Base-by-base conservation (phyloP, 495 filamentous ascomycete species). In the Cladorrhinum samala region DNA sequence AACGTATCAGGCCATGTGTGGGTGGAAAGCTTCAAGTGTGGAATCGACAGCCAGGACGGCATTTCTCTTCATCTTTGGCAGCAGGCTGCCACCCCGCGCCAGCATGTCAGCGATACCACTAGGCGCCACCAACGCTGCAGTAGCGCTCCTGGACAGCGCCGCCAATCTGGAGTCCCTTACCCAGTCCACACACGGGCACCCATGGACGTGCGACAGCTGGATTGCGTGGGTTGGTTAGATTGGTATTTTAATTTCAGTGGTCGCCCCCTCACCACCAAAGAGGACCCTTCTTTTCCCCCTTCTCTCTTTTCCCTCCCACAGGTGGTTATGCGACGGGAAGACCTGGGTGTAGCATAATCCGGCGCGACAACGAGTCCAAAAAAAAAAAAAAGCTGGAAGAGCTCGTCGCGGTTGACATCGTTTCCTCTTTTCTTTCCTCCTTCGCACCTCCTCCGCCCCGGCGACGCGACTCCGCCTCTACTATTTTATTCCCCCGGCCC, bases 211-310 rank as follows among this genome's bases (percentile, higher is more conserved):
- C 45, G 24, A 23, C 27, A 23, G 44, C 50, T 16, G 50, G 27
- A n/a, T n/a, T n/a, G 17, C 21, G 17, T 38, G 18, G 42, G 38
- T 40, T 39, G 50, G 25, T 33, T 47, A 23, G 36, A 51, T 47
- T 51, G 37, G 52, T 57, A 57, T 42, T 58, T 58, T 58, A 58
- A 50, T 58, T 58, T 54, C 46, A 40, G 16, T 51, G 42, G 8
- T 30, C 38, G 21, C 47, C 55, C 55, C 56, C 50, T 58, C 56
- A 58, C 51, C 51, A 54, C 56, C 56, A 54, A 58, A 46, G 40
- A 42, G 47, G 46, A 40, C 41, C 46, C 40, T 40, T 20, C 25
- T 53, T 52, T 50, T 45, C 17, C 50, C 41, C 46, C 39, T 36
- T 42, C 25, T 37, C 24, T 27, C 46, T 40, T 37, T 40, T 25